Evolutionary conservation across 1,139 yeast genomes (phyloP), one percentile per base, ranked within the genome.

Genomic region (Candida tunisiensis): DNA sequence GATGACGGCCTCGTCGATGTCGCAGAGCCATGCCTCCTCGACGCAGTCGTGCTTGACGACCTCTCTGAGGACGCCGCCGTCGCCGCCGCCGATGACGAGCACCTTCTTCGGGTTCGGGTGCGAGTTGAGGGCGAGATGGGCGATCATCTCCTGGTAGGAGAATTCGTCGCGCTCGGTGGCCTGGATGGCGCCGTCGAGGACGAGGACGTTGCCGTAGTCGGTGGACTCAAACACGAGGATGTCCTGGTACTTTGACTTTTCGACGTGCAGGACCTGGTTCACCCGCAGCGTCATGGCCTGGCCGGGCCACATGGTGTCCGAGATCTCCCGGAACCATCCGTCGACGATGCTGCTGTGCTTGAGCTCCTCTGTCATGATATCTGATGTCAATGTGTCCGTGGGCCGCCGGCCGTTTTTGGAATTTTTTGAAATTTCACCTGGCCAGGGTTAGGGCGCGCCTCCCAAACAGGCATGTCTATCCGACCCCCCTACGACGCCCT

Each of bases 301-400:
- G 31, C 98, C 98, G 10, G 95, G 95, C 75, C 93, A 88, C 64
- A 69, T 69, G 45, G 79, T 74, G 47, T 82, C 82, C 35, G 80
- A 75, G 35, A 75, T 63, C 54, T 85, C 96, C 38, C 74, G 70
- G 51, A 85, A 85, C 96, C 96, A 85, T 33, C 94, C 95, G 53
- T 82, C 79, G 27, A 31, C 27, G 28, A 36, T 40, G 5, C 31
- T 32, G 36, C n/a, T 13, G 22, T 20, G 22, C 13, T 13, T 7
- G 22, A 20, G 22, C 9, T 20, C 22, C 22, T 20, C 14, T 3
- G 22, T 10, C 22, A 20, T 20, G 6, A 10, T 20, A 6, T 4
- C 3, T 12, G n/a, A n/a, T n/a, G n/a, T n/a, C n/a, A n/a, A n/a
- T n/a, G n/a, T n/a, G n/a, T n/a, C n/a, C n/a, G n/a, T n/a, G n/a